These are phyloP conservation scores for Apiospora saccharicola DNA, from an alignment of 2,329 filamentous ascomycete genomes.

Conservation along the genomic window DNA sequence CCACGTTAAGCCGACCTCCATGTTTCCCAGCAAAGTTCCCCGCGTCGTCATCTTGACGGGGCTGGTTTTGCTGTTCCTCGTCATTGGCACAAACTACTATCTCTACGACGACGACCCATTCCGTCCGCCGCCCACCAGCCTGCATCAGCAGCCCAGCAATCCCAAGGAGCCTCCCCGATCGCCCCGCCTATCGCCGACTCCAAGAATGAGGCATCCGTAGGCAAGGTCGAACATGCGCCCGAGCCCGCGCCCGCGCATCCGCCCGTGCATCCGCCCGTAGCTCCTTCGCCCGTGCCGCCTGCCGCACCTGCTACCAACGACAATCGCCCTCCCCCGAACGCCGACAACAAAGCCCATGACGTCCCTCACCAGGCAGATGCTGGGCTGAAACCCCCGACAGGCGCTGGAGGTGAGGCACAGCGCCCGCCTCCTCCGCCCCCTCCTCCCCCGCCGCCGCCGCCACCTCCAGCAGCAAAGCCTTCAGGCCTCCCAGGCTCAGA, in stretches of 20 bases:
- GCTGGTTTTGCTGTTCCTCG: conserved; percentile 35
- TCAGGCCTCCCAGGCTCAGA: background rate
- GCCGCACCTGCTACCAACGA: background rate
- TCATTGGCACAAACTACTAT: conserved; percentile 37
- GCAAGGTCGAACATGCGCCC: background rate
- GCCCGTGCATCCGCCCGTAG: background rate
- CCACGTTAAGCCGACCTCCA: conserved; percentile 53
- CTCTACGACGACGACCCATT: conserved; percentile 34
- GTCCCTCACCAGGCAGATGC: background rate
- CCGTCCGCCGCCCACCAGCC: conserved; percentile 25
- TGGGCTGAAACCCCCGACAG: conserved; percentile 4
- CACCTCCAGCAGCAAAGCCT: background rate
- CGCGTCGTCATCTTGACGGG: conserved; percentile 37
- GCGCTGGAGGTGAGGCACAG: background rate
- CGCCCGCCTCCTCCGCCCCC: background rate
- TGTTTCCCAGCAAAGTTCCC: conserved; percentile 38
- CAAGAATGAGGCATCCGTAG: background rate
- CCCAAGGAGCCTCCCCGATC: background rate
- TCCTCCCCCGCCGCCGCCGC: conserved; percentile 5
- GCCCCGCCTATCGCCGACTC: background rate
- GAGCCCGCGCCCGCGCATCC: background rate
- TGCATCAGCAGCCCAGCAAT: conserved; percentile 24
- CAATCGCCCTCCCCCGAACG: background rate
- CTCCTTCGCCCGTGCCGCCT: background rate
- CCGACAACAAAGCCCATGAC: conserved; percentile 6